Evolutionary conservation across 2,329 filamentous ascomycete genomes (phyloP).

Genomic region (Sporothrix humicola): DNA sequence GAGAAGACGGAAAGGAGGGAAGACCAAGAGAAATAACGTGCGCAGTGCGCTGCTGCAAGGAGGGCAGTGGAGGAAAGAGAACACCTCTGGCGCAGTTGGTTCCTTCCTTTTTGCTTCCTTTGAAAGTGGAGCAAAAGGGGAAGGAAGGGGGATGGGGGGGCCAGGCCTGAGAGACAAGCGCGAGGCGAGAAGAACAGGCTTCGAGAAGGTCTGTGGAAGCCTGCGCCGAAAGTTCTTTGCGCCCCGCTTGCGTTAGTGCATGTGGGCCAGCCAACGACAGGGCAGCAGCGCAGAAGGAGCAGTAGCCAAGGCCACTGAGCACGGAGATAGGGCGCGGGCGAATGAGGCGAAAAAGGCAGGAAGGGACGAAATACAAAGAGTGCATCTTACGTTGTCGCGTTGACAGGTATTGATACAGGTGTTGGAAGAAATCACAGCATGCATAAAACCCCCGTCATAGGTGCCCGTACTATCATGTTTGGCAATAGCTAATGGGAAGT

Average conservation of each 20-base stretch:
- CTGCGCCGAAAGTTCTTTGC: constrained; percentile 39
- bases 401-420: background rate
- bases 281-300: constrained; percentile 14
- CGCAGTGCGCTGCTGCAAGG: constrained; percentile 8
- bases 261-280: constrained; percentile 29
- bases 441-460: background rate
- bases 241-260: constrained; percentile 29
- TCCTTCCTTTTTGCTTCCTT: constrained; percentile 19
- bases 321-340: constrained; percentile 18
- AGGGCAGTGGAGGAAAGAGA: constrained; percentile 16
- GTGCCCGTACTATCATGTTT: background rate
- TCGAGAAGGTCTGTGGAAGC: constrained; percentile 46
- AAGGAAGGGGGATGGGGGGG: constrained; percentile 2
- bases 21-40: constrained; percentile 13
- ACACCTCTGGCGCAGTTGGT: constrained; percentile 7
- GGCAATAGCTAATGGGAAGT: background rate
- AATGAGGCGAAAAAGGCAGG: constrained; percentile 5
- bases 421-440: background rate
- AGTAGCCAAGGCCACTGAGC: background rate
- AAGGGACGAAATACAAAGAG: constrained; percentile 7
- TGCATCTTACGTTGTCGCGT: background rate
- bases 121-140: constrained; percentile 27
- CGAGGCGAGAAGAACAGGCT: constrained; percentile 34
- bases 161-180: background rate
- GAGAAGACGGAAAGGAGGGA: background rate